phyloP scores from a whole-genome alignment of 371 early-diverging fungal species.

The Basidiobolus meristosporus region DNA sequence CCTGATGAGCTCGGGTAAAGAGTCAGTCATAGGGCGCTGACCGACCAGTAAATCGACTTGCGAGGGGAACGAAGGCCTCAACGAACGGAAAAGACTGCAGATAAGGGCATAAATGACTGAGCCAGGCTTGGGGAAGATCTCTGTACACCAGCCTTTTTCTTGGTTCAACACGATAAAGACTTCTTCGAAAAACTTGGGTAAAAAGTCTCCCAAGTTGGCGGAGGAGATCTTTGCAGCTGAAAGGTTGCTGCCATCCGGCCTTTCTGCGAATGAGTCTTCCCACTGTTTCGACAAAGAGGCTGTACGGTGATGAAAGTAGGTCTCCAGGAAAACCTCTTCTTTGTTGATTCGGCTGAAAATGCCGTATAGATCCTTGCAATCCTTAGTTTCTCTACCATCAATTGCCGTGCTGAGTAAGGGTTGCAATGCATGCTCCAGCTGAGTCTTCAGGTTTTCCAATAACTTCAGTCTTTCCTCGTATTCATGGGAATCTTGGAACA shows the following conservation, averaged over 20 bases:
- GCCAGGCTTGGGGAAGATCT: slow-evolving; percentile 31
- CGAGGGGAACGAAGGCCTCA: slow-evolving; percentile 29
- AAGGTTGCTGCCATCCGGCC: neutral
- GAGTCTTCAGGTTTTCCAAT: slow-evolving; percentile 23
- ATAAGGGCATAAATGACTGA: slow-evolving; percentile 24
- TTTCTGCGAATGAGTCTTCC: slow-evolving; percentile 9
- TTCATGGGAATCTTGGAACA: slow-evolving; percentile 43
- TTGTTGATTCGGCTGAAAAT: slow-evolving; percentile 34
- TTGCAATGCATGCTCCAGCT: slow-evolving; percentile 25
- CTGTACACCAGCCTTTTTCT: slow-evolving; percentile 37
- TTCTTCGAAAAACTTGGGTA: slow-evolving; percentile 22
- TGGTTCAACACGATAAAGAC: slow-evolving; percentile 22
- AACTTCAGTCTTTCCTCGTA: slow-evolving; percentile 30
- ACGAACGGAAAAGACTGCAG: slow-evolving; percentile 21
- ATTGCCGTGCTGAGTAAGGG: slow-evolving; percentile 25
- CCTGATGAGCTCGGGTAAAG: slow-evolving; percentile 14
- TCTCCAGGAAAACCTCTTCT: slow-evolving; percentile 27
- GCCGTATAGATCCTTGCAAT: slow-evolving; percentile 20
- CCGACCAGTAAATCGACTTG: slow-evolving; percentile 8
- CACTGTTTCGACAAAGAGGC: slow-evolving; percentile 17
- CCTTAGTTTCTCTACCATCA: slow-evolving; percentile 23
- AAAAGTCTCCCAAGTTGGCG: slow-evolving; percentile 11
- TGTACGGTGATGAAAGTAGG: slow-evolving; percentile 25
- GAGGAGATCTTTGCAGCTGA: neutral
- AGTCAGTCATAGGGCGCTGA: slow-evolving; percentile 11